Evolutionary conservation across 140 eudicot species (phyloP).

Genomic region (Cichorium intybus): DNA sequence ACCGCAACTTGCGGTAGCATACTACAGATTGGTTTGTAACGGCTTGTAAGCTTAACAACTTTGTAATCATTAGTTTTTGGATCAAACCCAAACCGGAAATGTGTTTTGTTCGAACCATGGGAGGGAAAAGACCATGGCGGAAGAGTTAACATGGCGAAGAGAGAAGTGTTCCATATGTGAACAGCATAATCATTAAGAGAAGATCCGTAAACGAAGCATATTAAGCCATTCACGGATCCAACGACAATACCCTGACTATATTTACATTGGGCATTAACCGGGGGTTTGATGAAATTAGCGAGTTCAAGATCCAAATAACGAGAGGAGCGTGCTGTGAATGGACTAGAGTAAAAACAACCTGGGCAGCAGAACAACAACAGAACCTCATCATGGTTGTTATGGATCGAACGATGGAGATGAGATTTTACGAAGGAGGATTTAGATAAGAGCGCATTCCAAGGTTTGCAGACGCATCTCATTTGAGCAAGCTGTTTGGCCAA

Average conservation of each 20-base stretch:
- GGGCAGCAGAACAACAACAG: not conserved
- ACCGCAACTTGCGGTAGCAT: slow-evolving; percentile 4
- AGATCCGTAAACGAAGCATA: not conserved
- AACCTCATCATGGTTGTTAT: not conserved
- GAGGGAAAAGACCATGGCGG: not conserved
- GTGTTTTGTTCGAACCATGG: too few species aligned
- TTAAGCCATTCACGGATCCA: slow-evolving; percentile 17
- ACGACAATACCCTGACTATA: not conserved
- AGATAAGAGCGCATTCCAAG: not conserved
- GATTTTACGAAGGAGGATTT: slow-evolving; percentile 9
- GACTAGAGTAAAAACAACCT: not conserved
- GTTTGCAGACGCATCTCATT: not conserved
- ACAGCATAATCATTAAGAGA: not conserved
- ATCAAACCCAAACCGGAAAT: slow-evolving; percentile 10
- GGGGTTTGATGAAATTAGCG: not conserved
- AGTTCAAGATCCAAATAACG: not conserved
- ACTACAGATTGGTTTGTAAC: too few species aligned
- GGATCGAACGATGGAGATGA: slow-evolving; percentile 9
- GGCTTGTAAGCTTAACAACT: not conserved
- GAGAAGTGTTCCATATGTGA: slow-evolving; percentile 8
- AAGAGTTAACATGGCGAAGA: not conserved
- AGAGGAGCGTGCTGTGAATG: not conserved
- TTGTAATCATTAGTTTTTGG: slow-evolving; percentile 18
- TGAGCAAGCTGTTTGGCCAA: not conserved
- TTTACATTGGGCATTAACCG: not conserved